These are phyloP conservation scores for Yamadazyma songkhlaensis DNA, from an alignment of 1,139 yeast species.

Conservation along the genomic window DNA sequence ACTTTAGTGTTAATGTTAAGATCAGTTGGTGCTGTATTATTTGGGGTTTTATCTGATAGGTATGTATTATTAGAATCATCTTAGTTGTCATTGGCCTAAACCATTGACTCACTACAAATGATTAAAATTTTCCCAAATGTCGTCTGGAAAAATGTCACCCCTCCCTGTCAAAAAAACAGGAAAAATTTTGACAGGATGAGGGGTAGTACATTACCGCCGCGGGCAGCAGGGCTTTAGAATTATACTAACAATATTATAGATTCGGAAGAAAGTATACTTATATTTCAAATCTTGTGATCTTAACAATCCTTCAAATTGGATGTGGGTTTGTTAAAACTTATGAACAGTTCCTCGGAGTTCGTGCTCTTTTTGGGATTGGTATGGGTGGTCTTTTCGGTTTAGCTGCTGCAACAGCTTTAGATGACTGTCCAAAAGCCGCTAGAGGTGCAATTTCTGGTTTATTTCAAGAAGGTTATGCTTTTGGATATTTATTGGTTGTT, in stretches of 20 bases:
- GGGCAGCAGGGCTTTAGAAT: no score
- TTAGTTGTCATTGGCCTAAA: no score
- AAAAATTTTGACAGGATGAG: constrained; percentile 11
- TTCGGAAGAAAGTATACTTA: constrained; percentile 39
- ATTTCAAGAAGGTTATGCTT: constrained; percentile 43
- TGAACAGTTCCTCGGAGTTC: constrained; percentile 34
- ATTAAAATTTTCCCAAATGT: neutral
- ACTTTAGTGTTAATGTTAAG: constrained; percentile 45
- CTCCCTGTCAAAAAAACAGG: no score
- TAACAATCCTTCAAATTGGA: constrained; percentile 36
- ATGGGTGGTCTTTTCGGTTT: constrained; percentile 45
- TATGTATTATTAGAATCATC: neutral
- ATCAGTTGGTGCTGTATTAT: constrained; percentile 12
- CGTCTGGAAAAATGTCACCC: no score
- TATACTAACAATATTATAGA: constrained; percentile 1
- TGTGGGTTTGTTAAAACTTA: constrained; percentile 39
- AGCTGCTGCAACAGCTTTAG: constrained; percentile 38
- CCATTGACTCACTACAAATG: constrained; percentile 24
- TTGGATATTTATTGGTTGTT: constrained; percentile 41
- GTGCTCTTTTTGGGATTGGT: constrained; percentile 41
- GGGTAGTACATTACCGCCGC: no score
- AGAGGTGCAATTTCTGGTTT: constrained; percentile 39
- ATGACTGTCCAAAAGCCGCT: constrained; percentile 35
- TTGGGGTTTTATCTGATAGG: no score
- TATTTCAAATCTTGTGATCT: constrained; percentile 26